A percentile compares a stretch with the other conserved stretches of the same genome.
phyloP scores from a whole-genome alignment of 2,329 filamentous ascomycete genomes.

The Fusarium redolens region DNA sequence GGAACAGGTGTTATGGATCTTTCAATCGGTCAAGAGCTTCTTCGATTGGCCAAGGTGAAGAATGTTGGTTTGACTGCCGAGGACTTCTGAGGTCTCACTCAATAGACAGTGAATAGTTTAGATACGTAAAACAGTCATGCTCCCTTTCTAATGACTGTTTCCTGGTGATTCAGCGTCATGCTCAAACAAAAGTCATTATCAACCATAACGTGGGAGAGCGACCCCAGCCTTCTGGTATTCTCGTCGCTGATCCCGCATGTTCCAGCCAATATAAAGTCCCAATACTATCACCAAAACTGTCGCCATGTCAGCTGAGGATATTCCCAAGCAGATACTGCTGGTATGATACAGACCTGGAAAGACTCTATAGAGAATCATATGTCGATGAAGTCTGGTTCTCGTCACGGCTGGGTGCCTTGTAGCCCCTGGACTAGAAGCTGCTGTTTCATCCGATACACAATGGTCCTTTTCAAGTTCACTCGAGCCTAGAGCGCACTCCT shows the following conservation, averaged over 20 bases:
- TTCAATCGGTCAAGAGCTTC: slow-evolving; percentile 68
- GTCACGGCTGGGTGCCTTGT: too few relatives aligned
- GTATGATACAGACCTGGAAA: neutral
- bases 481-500: neutral
- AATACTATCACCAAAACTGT: neutral
- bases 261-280: neutral
- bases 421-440: too few relatives aligned
- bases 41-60: slow-evolving; percentile 65
- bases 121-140: too few relatives aligned
- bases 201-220: neutral
- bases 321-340: too few relatives aligned
- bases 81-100: slow-evolving; percentile 27
- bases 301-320: neutral
- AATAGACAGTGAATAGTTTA: neutral
- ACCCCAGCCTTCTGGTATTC: neutral
- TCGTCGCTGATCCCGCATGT: neutral
- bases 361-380: neutral
- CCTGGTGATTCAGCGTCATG: too few relatives aligned
- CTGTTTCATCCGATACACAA: too few relatives aligned
- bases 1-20: slow-evolving; percentile 77
- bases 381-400: neutral
- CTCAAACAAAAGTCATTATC: neutral
- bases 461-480: neutral
- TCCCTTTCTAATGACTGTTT: too few relatives aligned
- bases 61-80: slow-evolving; percentile 58